Percentiles rank a stretch among this genome's conserved stretches.
Conservation (phyloP, 106 monocot species). For the Gastrodia elata region DNA sequence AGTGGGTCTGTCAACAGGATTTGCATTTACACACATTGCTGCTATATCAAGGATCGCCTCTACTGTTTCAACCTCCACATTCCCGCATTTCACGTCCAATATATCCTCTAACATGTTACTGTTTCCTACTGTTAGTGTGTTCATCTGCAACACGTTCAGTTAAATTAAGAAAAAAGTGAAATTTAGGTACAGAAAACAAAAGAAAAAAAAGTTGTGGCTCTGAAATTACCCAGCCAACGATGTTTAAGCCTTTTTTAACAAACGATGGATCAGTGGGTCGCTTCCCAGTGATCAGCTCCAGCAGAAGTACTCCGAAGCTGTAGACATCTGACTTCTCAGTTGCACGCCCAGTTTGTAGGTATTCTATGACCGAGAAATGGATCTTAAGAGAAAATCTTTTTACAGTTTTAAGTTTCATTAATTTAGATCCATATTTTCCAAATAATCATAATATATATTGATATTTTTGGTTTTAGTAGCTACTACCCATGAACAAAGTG, state of each 20-base stretch:
- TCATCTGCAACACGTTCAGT: constrained; percentile 39
- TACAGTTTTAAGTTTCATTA: too few relatives aligned
- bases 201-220: neutral
- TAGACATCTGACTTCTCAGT: constrained; percentile 88
- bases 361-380: constrained; percentile 32
- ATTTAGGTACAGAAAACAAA: neutral
- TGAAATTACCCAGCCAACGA: constrained; percentile 80
- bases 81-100: constrained; percentile 56
- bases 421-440: too few relatives aligned
- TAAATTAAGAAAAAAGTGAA: neutral
- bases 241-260: constrained; percentile 70
- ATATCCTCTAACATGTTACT: constrained; percentile 59
- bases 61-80: constrained; percentile 54
- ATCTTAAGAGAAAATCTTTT: neutral
- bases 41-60: constrained; percentile 83
- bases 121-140: constrained; percentile 43
- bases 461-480: too few relatives aligned
- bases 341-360: constrained; percentile 64
- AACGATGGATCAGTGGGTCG: constrained; percentile 79
- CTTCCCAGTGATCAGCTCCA: constrained; percentile 87
- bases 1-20: constrained; percentile 57
- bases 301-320: constrained; percentile 79
- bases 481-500: too few relatives aligned
- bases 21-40: constrained; percentile 70
- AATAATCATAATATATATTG: too few relatives aligned